phyloP scores from a whole-genome alignment of 1,284 basidiomycete genomes.

The Fomitiporia mediterranea region DNA sequence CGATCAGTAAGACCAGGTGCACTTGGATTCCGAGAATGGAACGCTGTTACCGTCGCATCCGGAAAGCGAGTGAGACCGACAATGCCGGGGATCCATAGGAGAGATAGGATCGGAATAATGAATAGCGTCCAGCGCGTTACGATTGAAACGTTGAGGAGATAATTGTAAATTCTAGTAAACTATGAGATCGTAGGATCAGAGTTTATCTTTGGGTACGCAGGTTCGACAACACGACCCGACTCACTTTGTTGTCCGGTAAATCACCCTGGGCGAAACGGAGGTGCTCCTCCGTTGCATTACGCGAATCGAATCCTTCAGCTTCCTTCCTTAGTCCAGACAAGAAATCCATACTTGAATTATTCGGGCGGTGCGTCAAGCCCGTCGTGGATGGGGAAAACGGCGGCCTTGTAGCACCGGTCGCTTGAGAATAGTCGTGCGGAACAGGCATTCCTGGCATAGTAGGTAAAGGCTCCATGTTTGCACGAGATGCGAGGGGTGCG shows the following conservation, averaged over 20 bases:
- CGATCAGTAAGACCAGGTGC: not conserved
- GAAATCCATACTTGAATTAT: slow-evolving; percentile 46
- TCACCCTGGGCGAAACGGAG: slow-evolving; percentile 63
- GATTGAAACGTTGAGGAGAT: slow-evolving; percentile 73
- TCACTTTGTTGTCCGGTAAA: slow-evolving; percentile 49
- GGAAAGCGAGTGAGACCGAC: slow-evolving; percentile 59
- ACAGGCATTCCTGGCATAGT: slow-evolving; percentile 8
- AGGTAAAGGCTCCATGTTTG: not conserved
- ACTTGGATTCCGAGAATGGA: not conserved
- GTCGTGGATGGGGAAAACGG: slow-evolving; percentile 4
- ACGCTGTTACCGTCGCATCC: slow-evolving; percentile 41
- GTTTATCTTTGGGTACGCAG: not conserved
- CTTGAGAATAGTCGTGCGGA: not conserved
- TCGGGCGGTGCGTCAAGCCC: slow-evolving; percentile 7
- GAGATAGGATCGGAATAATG: slow-evolving; percentile 65
- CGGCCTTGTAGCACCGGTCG: not conserved
- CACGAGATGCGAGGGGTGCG: slow-evolving; percentile 11
- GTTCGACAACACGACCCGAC: slow-evolving; percentile 20
- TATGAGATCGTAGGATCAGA: slow-evolving; percentile 26
- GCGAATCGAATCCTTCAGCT: slow-evolving; percentile 58
- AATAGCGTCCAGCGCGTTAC: slow-evolving; percentile 78
- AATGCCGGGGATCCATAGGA: slow-evolving; percentile 79
- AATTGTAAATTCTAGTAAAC: slow-evolving; percentile 62
- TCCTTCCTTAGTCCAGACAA: slow-evolving; percentile 48
- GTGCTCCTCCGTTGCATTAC: slow-evolving; percentile 48